These are phyloP conservation scores for Tilletia indica DNA, from an alignment of 1,284 basidiomycete genomes.

Conservation along the genomic window DNA sequence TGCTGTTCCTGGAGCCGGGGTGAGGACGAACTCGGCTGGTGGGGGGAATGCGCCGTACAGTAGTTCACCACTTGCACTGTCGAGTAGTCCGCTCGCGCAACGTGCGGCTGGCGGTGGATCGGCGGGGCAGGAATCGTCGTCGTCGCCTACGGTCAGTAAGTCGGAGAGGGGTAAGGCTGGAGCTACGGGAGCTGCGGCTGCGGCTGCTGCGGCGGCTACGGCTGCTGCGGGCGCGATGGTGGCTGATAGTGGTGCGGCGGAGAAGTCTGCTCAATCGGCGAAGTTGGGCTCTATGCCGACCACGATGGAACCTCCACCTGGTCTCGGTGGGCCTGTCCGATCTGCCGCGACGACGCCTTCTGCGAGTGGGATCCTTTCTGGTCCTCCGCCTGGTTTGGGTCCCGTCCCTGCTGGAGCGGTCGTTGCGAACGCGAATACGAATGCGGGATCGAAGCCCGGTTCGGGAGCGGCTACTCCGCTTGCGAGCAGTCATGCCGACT, in stretches of 20 bases:
- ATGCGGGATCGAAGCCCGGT: background rate
- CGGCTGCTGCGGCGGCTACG: background rate
- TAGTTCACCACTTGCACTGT: background rate
- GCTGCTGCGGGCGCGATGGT: background rate
- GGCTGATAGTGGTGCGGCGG: too few relatives aligned
- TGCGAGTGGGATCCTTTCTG: background rate
- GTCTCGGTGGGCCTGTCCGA: background rate
- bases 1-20: background rate
- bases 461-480: conserved; percentile 20
- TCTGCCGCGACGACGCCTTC: background rate
- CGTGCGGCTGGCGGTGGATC: background rate
- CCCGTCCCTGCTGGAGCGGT: background rate
- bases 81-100: background rate
- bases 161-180: too few relatives aligned
- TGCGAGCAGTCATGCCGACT: conserved; percentile 15
- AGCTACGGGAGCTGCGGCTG: too few relatives aligned
- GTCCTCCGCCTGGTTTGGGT: conserved; percentile 15
- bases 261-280: background rate
- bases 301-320: background rate
- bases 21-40: too few relatives aligned
- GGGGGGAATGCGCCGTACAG: background rate
- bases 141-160: too few relatives aligned
- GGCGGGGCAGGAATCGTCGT: background rate
- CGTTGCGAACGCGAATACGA: background rate
- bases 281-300: background rate